Percentiles rank a stretch among this genome's conserved stretches.
phyloP scores from a whole-genome alignment of 805 yeast species.

The Cyberlindnera suaveolens region DNA sequence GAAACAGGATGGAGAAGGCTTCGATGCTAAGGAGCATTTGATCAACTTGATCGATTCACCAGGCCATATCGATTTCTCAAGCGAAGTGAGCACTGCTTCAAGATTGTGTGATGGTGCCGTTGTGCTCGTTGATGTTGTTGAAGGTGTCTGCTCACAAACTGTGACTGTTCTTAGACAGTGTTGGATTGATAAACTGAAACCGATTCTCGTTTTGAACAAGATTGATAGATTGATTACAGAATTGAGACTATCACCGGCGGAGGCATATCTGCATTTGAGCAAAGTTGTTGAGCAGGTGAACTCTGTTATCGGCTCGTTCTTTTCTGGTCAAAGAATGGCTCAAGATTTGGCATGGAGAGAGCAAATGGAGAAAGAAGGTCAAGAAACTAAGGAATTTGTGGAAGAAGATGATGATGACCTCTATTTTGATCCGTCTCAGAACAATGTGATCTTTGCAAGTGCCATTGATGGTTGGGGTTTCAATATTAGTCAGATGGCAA shows the following conservation, averaged over 20 bases:
- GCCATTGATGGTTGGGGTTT: constrained; percentile 99
- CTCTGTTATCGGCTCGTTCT: constrained; percentile 89
- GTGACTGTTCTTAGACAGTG: constrained; percentile 91
- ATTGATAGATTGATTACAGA: constrained; percentile 83
- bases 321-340: constrained; percentile 87
- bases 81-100: constrained; percentile 95
- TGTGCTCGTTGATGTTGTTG: constrained; percentile 92
- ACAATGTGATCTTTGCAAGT: constrained; percentile 84
- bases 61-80: constrained; percentile 96
- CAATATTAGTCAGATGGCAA: constrained; percentile 80
- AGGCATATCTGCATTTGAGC: constrained; percentile 76
- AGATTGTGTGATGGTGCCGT: constrained; percentile 96
- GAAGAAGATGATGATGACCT: constrained; percentile 77
- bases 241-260: constrained; percentile 72
- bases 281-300: constrained; percentile 89
- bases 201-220: constrained; percentile 83
- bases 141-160: constrained; percentile 97
- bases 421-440: constrained; percentile 81
- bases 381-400: constrained; percentile 46
- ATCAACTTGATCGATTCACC: constrained; percentile 96
- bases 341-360: constrained; percentile 79
- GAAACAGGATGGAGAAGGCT: constrained; percentile 30
- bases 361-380: constrained; percentile 38
- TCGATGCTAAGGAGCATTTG: constrained; percentile 63
- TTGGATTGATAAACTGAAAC: constrained; percentile 88